Percentiles rank a stretch among this genome's conserved stretches.
Conservation (phyloP, 192 early-diverging fungal species). For the Pecoramyces ruminantium region DNA sequence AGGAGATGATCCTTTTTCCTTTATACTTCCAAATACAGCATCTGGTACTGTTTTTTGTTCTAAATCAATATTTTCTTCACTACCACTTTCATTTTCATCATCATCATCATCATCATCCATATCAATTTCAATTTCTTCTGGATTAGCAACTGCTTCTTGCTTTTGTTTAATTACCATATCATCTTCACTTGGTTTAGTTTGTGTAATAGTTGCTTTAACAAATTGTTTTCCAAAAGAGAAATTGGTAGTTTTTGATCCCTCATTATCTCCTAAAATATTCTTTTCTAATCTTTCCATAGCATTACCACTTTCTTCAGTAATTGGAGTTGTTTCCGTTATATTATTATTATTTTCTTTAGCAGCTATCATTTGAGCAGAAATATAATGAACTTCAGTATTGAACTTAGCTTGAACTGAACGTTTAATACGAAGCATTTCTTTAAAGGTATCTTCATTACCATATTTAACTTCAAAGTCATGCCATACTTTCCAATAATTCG, state of each 20-base stretch:
- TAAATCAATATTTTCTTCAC: neutral
- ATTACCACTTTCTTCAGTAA: slow-evolving; percentile 6
- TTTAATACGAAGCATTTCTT: slow-evolving; percentile 91
- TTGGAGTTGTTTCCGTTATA: neutral
- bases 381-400: slow-evolving; percentile 54
- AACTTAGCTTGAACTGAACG: slow-evolving; percentile 70
- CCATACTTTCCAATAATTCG: slow-evolving; percentile 61
- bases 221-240: neutral
- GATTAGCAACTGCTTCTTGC: slow-evolving; percentile 16
- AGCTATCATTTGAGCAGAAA: slow-evolving; percentile 36
- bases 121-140: slow-evolving; percentile 54
- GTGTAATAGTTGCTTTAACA: slow-evolving; percentile 5
- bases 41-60: neutral
- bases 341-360: slow-evolving; percentile 5
- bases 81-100: neutral
- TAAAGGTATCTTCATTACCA: slow-evolving; percentile 96
- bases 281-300: neutral
- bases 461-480: slow-evolving; percentile 92
- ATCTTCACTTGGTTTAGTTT: slow-evolving; percentile 4
- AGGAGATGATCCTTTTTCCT: neutral
- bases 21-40: neutral
- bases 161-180: slow-evolving; percentile 2
- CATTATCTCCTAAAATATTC: neutral
- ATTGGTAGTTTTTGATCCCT: neutral
- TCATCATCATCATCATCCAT: slow-evolving; percentile 26